Percentiles rank a stretch among this genome's conserved stretches.
phyloP scores from a whole-genome alignment of 2,329 filamentous ascomycete species.

The Xylaria sp. region DNA sequence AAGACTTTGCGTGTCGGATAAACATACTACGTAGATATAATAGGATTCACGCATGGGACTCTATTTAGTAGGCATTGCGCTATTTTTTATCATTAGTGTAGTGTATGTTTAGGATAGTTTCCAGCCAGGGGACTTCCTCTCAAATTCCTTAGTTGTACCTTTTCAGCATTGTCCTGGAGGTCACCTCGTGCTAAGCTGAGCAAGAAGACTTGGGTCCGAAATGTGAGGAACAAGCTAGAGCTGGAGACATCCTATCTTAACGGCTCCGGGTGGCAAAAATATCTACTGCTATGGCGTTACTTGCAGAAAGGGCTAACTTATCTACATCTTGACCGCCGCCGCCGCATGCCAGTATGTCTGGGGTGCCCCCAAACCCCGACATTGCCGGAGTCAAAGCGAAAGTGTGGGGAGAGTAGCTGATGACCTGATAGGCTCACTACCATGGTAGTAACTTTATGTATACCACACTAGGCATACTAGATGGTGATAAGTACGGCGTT shows the following conservation, averaged over 20 bases:
- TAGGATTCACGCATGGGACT: slow-evolving; percentile 19
- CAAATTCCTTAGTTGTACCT: not conserved
- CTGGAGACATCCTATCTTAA: not conserved
- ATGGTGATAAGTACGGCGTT: slow-evolving; percentile 29
- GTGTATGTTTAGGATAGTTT: slow-evolving; percentile 1
- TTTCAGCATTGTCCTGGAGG: not conserved
- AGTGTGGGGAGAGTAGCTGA: slow-evolving; percentile 46
- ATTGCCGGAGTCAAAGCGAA: slow-evolving; percentile 26
- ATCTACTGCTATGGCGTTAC: not conserved
- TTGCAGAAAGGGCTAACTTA: not conserved
- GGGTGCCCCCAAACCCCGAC: slow-evolving; percentile 22
- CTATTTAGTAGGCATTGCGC: not conserved
- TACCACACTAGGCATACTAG: slow-evolving; percentile 25
- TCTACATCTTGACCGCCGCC: slow-evolving; percentile 7
- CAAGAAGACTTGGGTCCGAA: slow-evolving; percentile 3
- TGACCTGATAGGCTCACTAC: slow-evolving; percentile 39
- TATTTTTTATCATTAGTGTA: slow-evolving; percentile 10
- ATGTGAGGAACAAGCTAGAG: not conserved
- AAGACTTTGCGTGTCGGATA: slow-evolving; percentile 20
- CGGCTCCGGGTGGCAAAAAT: not conserved
- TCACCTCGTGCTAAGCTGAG: not conserved
- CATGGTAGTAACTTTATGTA: not conserved
- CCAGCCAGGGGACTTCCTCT: not conserved
- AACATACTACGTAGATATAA: slow-evolving; percentile 19
- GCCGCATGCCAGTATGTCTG: slow-evolving; percentile 2